A percentile compares a stretch with the other conserved stretches of the same genome.
These are phyloP conservation scores for Sugiyamaella floridensis DNA, from an alignment of 805 yeast genomes.

Conservation along the genomic window DNA sequence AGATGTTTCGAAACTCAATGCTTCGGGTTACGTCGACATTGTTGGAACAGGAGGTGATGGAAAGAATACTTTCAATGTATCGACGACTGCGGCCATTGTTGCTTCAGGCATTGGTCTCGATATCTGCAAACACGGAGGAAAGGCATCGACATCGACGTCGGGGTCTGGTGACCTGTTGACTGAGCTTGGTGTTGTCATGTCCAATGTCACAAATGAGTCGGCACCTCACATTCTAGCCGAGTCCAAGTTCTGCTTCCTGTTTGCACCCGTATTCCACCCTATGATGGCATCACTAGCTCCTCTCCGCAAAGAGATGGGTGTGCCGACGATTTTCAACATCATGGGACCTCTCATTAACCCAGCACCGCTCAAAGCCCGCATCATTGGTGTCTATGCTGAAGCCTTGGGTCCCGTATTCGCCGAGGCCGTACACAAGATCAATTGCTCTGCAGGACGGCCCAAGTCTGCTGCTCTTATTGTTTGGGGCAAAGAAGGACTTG, in stretches of 20 bases:
- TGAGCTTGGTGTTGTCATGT: conserved; percentile 74
- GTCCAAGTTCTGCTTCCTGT: conserved; percentile 57
- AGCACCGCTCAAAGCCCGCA: conserved; percentile 67
- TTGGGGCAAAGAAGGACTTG: conserved; percentile 87
- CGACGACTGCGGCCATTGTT: conserved; percentile 90
- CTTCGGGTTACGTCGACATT: conserved; percentile 64
- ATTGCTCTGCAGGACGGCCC: conserved; percentile 39
- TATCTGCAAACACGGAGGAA: conserved; percentile 95
- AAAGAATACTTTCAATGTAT: conserved; percentile 92
- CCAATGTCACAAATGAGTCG: conserved; percentile 54
- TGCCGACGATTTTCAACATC: conserved; percentile 90
- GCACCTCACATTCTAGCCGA: conserved; percentile 49
- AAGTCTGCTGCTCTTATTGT: conserved; percentile 66
- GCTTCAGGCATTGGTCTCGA: conserved; percentile 80
- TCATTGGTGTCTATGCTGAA: conserved; percentile 84
- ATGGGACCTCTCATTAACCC: conserved; percentile 94
- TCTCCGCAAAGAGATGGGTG: conserved; percentile 69
- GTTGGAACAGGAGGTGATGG: conserved; percentile 99
- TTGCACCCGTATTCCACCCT: conserved; percentile 92
- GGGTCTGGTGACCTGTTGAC: conserved; percentile 90
- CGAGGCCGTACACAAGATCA: conserved; percentile 62
- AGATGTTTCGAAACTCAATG: conserved; percentile 12
- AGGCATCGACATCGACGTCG: conserved; percentile 86
- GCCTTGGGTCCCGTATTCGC: conserved; percentile 79
- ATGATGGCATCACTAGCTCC: conserved; percentile 81